Base-by-base conservation (phyloP, 768 basidiomycete species). In the Pleurotus platypus region DNA sequence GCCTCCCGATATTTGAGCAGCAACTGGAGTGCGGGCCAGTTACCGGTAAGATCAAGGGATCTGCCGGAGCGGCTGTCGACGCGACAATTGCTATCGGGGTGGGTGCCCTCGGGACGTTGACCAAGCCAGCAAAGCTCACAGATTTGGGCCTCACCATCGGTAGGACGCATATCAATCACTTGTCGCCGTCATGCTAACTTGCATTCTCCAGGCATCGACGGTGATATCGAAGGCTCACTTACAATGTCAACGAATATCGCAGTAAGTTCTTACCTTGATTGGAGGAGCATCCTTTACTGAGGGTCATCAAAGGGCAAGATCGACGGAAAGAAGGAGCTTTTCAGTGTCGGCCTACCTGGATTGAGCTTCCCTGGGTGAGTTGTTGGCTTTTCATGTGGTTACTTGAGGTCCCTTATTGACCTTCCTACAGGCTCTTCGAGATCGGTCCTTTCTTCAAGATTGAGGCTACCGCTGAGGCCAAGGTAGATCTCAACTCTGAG, bases 371-470 rank as follows among this genome's bases (percentile, higher is more conserved):
- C 75, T 9, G 70, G 69, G 71, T 71, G 59, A 42, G 67, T 61
- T 43, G 22, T 9, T 13, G 9, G 8, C n/a, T 15, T 26, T 5
- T 5, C 12, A 12, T n/a, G 27, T 43, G 5, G 18, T 51, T 3
- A 26, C 5, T 55, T 53, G 8, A 6, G 13, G 18, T 27, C n/a
- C n/a, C 9, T 45, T 22, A 45, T 35, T 30, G 30, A 22, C 18
- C 5, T 48, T 49, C 26, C 35, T 37, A 38, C 30, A 35, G 49
- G 13, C 49, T 79, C 57, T 63, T 79, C 15, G 68, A 63, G 13
- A 42, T 79, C 40, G 78, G 75, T 4, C 75, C 78, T 5, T 66
- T 67, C 2, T 77, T 77, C 68, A 62, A 71, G 39, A 62, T 77
- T 45, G 58, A 66, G 12, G 75, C 62, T 1, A 60, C 67, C 54